A percentile compares a stretch with the other conserved stretches of the same genome.
phyloP scores from a whole-genome alignment of 345 rosid species.

The Eucalyptus cladocalyx region DNA sequence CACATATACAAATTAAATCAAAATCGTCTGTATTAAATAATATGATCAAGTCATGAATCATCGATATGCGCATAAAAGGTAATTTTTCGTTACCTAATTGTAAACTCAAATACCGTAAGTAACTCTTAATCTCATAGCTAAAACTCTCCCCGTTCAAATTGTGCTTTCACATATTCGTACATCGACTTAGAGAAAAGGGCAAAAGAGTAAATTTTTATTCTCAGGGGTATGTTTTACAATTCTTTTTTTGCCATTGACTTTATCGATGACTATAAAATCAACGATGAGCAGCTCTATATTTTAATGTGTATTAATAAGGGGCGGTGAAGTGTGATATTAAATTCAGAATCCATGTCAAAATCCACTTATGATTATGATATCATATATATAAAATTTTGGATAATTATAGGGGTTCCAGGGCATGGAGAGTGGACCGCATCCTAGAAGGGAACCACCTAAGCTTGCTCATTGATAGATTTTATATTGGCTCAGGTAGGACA shows the following conservation, averaged over 20 bases:
- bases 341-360: not conserved
- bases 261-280: not conserved
- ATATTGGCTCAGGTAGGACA: not conserved
- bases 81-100: not conserved
- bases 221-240: not conserved
- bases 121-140: not conserved
- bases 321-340: not conserved
- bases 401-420: not conserved
- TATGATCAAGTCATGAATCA: not conserved
- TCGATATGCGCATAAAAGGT: not conserved
- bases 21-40: not conserved
- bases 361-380: not conserved
- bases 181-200: not conserved
- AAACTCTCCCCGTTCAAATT: not conserved
- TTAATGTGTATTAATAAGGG: not conserved
- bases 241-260: not conserved
- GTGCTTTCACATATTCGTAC: not conserved
- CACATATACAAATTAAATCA: accelerated
- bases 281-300: not conserved
- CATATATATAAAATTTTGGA: not conserved
- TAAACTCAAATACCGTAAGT: not conserved
- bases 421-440: not conserved
- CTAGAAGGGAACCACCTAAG: not conserved
- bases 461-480: not conserved
- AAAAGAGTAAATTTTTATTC: not conserved